A percentile compares a stretch with the other conserved stretches of the same genome.
Conservation (phyloP, 1,284 basidiomycete species). For the Flammula alnicola region DNA sequence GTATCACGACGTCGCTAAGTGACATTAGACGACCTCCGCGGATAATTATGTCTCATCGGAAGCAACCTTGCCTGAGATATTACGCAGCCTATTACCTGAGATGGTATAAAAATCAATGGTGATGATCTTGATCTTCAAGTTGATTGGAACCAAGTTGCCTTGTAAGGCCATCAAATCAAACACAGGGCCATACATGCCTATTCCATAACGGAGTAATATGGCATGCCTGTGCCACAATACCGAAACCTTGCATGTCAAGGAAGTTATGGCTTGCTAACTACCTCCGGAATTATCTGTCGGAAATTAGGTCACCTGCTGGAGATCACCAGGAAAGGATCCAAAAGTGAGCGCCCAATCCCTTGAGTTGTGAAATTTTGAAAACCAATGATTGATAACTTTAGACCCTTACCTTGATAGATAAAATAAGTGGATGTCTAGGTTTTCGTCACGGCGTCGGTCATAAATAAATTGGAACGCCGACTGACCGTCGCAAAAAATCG, state of each 20-base stretch:
- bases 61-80: constrained; percentile 5
- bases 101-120: constrained; percentile 6
- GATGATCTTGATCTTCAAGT: no score
- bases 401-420: no score
- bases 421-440: no score
- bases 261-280: constrained; percentile 1
- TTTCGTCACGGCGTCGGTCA: no score
- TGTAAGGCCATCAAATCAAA: constrained; percentile 15
- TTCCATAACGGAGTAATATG: constrained; percentile 1
- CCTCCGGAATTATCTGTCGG: neutral
- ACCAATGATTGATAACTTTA: no score
- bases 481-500: no score
- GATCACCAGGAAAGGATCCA: no score
- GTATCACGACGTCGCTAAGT: constrained; percentile 18
- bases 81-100: constrained; percentile 1
- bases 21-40: constrained; percentile 32
- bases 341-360: no score
- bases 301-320: neutral
- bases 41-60: constrained; percentile 29
- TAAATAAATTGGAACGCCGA: no score
- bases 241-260: constrained; percentile 12
- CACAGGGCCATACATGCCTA: constrained; percentile 10
- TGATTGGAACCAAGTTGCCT: constrained; percentile 23
- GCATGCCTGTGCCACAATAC: constrained; percentile 20
- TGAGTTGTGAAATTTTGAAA: no score